Evolutionary conservation across 192 early-diverging fungal species (phyloP).

Genomic region (Umbelopsis sp.): DNA sequence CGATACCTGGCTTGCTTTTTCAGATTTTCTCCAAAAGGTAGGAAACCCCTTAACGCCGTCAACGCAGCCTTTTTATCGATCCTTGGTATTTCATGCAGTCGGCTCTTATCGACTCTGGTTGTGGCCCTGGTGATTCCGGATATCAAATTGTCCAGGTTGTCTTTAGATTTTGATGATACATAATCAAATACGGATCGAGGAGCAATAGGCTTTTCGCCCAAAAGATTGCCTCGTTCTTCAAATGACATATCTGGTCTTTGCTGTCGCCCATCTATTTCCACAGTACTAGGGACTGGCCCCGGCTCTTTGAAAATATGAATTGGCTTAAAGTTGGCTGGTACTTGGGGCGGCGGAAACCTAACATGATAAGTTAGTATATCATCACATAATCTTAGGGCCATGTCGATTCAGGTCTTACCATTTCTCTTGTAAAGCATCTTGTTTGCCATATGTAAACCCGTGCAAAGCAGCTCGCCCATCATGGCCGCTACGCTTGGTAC

Average conservation of each 20-base stretch:
- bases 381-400: background rate
- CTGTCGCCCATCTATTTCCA: background rate
- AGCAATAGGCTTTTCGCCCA: constrained; percentile 74
- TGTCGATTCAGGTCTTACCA: constrained; percentile 18
- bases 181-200: constrained; percentile 74
- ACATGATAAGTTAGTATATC: background rate
- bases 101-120: constrained; percentile 25
- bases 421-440: constrained; percentile 29
- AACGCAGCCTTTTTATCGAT: constrained; percentile 68
- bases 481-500: constrained; percentile 11
- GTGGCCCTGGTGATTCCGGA: constrained; percentile 39
- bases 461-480: constrained; percentile 31
- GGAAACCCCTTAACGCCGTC: constrained; percentile 75
- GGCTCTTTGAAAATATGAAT: constrained; percentile 22
- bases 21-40: constrained; percentile 73
- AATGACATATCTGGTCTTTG: constrained; percentile 27
- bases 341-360: constrained; percentile 35
- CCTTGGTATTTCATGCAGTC: constrained; percentile 42
- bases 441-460: constrained; percentile 22
- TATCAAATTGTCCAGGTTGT: constrained; percentile 58
- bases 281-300: background rate
- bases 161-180: constrained; percentile 67
- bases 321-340: constrained; percentile 30
- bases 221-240: constrained; percentile 61
- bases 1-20: constrained; percentile 78